Evolutionary conservation across 371 early-diverging fungal species (phyloP), one percentile per base, ranked within the genome.

Genomic region (Apophysomyces variabilis): DNA sequence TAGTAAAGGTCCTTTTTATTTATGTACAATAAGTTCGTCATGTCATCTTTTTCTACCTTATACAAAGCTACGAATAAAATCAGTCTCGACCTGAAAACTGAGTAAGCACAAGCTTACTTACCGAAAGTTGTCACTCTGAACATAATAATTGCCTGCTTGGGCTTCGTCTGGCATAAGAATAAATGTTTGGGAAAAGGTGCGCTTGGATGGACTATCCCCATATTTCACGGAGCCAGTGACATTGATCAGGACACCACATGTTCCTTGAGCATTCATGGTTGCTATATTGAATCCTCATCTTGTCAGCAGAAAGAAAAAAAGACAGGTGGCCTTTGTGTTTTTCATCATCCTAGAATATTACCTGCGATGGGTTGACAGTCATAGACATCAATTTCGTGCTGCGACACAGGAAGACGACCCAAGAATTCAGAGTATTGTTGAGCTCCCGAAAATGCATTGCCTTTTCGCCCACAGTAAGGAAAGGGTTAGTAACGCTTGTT

Each of bases 311-410:
- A 50, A 37, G 7, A 26, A 26, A 26, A 26, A 26, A 26, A 26
- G 32, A 26, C 32, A 26, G 32, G 32, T 26, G 32, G 32, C 32
- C 32, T 26, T 26, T 26, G 32, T 26, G 32, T 26, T 32, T 14
- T 4, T 21, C 16, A 21, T 21, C 9, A 18, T 21, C 5, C 54
- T 5, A 9, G 8, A 13, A 13, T 54, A 13, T 64, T 69, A 84
- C 83, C 74, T 60, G 82, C 71, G 7, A 92, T 66, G 8, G 90
- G 91, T 38, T 92, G 92, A 44, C 85, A 86, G 70, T 92, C 90
- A 61, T 87, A 90, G 2, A 84, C 68, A 59, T 78, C 78, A 18
- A 89, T 59, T 47, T 83, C 77, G 71, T 92, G 92, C 26, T 84
- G 87, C 7, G 88, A 85, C 35, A 73, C 65, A 6, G 93, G 85